These are phyloP conservation scores for Blepharisma japonicum DNA, from an alignment of 73 alveolate genomes.

Conservation along the genomic window DNA sequence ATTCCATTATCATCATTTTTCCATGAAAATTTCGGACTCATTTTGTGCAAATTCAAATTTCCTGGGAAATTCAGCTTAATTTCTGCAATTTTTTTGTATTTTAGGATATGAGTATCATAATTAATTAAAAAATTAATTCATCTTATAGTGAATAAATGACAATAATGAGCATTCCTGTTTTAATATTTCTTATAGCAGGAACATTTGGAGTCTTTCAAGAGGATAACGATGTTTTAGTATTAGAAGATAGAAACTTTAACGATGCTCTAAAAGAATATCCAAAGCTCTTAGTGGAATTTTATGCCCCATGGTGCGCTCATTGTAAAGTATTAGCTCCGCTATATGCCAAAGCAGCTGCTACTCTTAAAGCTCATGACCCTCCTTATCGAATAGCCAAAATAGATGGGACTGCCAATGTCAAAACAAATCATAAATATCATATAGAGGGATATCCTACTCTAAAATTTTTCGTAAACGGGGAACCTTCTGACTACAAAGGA, in stretches of 20 bases:
- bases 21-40: no score
- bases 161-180: no score
- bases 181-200: no score
- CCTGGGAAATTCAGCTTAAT: no score
- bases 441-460: conserved; percentile 94
- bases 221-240: neutral
- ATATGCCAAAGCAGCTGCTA: conserved; percentile 86
- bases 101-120: no score
- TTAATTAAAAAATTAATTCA: no score
- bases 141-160: no score
- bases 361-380: conserved; percentile 72
- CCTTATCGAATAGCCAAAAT: conserved; percentile 81
- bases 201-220: neutral
- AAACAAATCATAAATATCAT: conserved; percentile 74
- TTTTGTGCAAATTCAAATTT: no score
- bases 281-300: conserved; percentile 55
- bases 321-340: conserved; percentile 94
- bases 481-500: conserved; percentile 75
- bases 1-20: no score
- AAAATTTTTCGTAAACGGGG: conserved; percentile 65
- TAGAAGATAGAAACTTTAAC: neutral
- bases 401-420: conserved; percentile 86
- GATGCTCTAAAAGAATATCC: conserved; percentile 7
- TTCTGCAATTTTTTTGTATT: no score
- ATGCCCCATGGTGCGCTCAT: conserved; percentile 90